phyloP scores from a whole-genome alignment of 768 basidiomycete genomes.

The Porphyrellus cyaneotinctus region DNA sequence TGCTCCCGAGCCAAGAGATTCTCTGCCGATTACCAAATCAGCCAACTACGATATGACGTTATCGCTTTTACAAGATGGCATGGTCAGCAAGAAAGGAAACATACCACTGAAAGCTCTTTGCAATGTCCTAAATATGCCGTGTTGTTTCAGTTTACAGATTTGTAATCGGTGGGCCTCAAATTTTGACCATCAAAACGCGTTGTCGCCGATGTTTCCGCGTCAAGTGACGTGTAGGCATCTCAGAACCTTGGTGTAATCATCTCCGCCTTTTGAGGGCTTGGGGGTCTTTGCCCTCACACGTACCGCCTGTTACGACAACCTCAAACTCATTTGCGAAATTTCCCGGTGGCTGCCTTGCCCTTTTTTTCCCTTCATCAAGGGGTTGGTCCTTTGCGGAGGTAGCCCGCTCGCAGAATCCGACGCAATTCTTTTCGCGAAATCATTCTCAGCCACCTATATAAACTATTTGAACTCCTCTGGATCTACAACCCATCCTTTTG shows the following conservation, averaged over 20 bases:
- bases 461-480: not conserved
- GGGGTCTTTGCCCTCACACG: conserved; percentile 1
- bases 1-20: no score
- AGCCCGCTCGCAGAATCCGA: not conserved
- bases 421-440: conserved; percentile 1
- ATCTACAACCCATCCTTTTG: not conserved
- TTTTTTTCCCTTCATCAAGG: not conserved
- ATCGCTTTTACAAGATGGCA: not conserved
- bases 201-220: no score
- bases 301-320: conserved; percentile 13
- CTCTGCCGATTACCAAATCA: no score
- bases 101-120: no score
- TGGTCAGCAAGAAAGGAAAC: not conserved
- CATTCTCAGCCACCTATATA: conserved; percentile 31
- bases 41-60: not conserved
- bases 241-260: conserved; percentile 1
- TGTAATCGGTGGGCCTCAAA: not conserved
- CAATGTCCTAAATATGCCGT: no score
- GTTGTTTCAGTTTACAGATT: not conserved
- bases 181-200: not conserved
- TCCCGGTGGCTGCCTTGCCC: not conserved
- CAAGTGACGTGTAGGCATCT: no score
- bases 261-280: not conserved
- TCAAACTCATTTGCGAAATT: conserved; percentile 2
- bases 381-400: conserved; percentile 3